Base-by-base conservation (phyloP, 1,284 basidiomycete genomes). In the Ceratobasidium sp. region DNA sequence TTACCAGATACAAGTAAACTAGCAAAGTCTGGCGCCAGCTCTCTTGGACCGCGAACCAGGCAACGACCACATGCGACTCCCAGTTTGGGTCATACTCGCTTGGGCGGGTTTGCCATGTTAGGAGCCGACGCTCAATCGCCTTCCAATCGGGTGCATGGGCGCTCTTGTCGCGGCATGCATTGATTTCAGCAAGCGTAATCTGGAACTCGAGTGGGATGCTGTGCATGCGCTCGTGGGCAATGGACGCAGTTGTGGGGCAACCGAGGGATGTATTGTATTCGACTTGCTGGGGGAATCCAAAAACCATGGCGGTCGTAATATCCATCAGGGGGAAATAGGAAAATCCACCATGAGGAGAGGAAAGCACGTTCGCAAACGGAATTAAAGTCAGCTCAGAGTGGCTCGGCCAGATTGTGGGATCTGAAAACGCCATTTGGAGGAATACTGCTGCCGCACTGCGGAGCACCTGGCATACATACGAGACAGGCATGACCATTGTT, bases 21-120 rank as follows among this genome's bases (percentile, higher is more conserved):
- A 65, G 31, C 13, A 65, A 34, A 34, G 47, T 65, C 25, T 52
- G 60, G 17, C 60, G 47, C 60, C 60, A 65, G 31, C 60, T 65
- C 35, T 65, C 60, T 35, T 65, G 60, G 20, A 64, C 35, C 5
- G 49, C 49, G 5, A 42, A n/a, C 13, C 60, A 47, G 35, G 60
- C 49, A 42, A 64, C 35, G 1, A 25, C 22, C 20, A 32, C 22
- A 31, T 34, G 52, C 22, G 49, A 62, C 27, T 49, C 49, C 47
- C 32, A 45, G 15, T 40, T 38, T 3, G 13, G 7, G 45, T 47
- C 60, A 1, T 20, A 32, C 4, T 42, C 29, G 40, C 0, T 12
- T n/a, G 29, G 22, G 7, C 17, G 38, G 2, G 40, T 20, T 17
- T n/a, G 38, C 56, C 56, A 58, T 5, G 25, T 12, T n/a, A 43